Conservation (phyloP, 441 rosid genomes). For the Sinapis alba region DNA sequence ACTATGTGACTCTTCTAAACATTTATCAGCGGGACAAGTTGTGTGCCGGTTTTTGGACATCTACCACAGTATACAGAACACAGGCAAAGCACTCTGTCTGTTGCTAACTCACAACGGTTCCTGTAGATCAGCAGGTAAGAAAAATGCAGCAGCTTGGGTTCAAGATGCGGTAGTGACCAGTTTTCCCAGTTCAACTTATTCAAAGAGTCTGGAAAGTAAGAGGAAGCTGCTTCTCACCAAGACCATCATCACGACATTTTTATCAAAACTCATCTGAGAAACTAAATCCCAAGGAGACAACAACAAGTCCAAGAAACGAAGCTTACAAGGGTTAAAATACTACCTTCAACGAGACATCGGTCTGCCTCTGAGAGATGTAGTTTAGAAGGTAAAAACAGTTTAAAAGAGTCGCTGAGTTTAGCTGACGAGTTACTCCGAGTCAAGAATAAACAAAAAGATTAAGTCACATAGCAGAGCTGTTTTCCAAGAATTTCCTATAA, state of each 20-base stretch:
- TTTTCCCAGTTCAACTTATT: conserved; percentile 49
- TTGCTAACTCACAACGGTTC: conserved; percentile 33
- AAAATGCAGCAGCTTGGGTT: conserved; percentile 50
- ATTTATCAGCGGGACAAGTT: conserved; percentile 38
- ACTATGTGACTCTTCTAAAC: conserved; percentile 42
- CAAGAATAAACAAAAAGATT: no score
- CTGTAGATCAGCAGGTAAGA: conserved; percentile 25
- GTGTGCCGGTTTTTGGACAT: conserved; percentile 50
- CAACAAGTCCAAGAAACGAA: conserved; percentile 28
- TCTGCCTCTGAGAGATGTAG: conserved; percentile 23
- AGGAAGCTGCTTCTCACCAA: conserved; percentile 8
- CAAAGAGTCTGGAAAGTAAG: conserved; percentile 37
- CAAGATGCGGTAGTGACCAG: conserved; percentile 49
- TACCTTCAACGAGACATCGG: conserved; percentile 12
- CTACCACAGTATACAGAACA: conserved; percentile 40
- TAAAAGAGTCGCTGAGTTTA: conserved; percentile 44
- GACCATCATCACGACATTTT: conserved; percentile 38
- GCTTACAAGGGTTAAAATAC: conserved; percentile 20
- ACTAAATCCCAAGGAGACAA: conserved; percentile 29
- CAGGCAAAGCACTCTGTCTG: conserved; percentile 33
- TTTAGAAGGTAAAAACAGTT: conserved; percentile 32
- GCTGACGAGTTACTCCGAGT: conserved; percentile 47
- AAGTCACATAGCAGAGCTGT: no score
- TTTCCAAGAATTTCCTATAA: no score
- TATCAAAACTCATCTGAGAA: conserved; percentile 36